Evolutionary conservation across 805 yeast genomes (phyloP), one percentile per base, ranked within the genome.

Genomic region (Candida hispaniensis): DNA sequence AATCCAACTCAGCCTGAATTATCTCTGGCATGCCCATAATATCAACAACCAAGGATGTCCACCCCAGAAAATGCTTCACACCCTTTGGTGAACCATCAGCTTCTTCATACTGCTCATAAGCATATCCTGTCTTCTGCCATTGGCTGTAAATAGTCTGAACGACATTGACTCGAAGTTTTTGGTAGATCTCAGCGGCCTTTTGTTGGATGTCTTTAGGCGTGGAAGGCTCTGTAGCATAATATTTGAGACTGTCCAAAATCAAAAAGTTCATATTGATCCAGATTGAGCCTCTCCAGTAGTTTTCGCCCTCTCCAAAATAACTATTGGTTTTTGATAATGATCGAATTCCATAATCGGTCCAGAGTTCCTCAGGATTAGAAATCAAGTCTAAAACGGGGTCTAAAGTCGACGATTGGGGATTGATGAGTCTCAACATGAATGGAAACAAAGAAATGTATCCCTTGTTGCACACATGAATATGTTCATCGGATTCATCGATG

Each of bases 281-380:
- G 16, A 91, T 66, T 12, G 93, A 82, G 1, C 95, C 91, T 44
- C 94, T 70, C 98, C 98, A 91, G 60, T 91, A 91, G 56, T 88
- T 76, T 51, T 91, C 98, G 6, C 68, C 88, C 0, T 75, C 70
- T 38, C 79, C 79, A 58, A 78, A 91, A 40, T 50, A 59, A 13
- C 60, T 60, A 47, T 80, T 86, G 4, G 64, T 47, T 47, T 72
- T 73, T 1, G 94, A 79, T 21, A 91, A 60, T 0, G 94, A 79
- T 43, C 94, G 65, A 21, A 91, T 61, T 9, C 98, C 98, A 46
- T 52, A 83, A 1, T 67, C 67, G 6, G 82, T 59, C 79, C 91
- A 86, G 35, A 91, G 58, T 48, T 76, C 75, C 8, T 72, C 70
- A 1, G 85, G 79, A 48, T 86, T 79, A 4, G 70, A 49, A 26